phyloP scores from a whole-genome alignment of 2,329 filamentous ascomycete genomes.

The Colletotrichum sojae region DNA sequence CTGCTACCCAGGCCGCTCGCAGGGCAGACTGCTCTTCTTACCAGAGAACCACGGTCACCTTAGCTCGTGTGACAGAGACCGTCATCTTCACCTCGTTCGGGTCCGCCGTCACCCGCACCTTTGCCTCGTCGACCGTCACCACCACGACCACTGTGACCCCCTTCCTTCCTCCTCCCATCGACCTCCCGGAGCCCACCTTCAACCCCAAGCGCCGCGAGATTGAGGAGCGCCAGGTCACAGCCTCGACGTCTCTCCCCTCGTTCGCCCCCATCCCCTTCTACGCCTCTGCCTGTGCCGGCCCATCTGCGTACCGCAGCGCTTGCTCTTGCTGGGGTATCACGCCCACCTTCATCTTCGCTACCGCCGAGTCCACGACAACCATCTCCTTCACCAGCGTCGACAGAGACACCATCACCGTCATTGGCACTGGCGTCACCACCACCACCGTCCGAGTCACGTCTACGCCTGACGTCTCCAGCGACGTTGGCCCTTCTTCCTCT shows the following conservation, averaged over 20 bases:
- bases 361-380: slow-evolving; percentile 1
- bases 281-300: slow-evolving; percentile 44
- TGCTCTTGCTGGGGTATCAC: slow-evolving; percentile 48
- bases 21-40: slow-evolving; percentile 22
- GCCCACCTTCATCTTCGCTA: slow-evolving; percentile 25
- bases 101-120: slow-evolving; percentile 3
- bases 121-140: slow-evolving; percentile 10
- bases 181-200: slow-evolving; percentile 12
- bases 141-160: slow-evolving; percentile 16
- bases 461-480: background rate
- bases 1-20: background rate
- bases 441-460: slow-evolving; percentile 13
- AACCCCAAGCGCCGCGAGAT: slow-evolving; percentile 5
- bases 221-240: slow-evolving; percentile 4
- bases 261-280: slow-evolving; percentile 42
- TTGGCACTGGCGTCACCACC: slow-evolving; percentile 2
- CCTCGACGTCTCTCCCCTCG: background rate
- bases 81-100: background rate
- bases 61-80: slow-evolving; percentile 41
- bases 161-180: background rate
- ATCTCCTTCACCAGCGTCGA: background rate
- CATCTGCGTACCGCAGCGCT: slow-evolving; percentile 44
- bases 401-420: slow-evolving; percentile 1
- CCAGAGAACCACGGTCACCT: slow-evolving; percentile 20
- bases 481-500: background rate